phyloP scores from a whole-genome alignment of 164 flowering plant genomes.

The Vitis cinerea region DNA sequence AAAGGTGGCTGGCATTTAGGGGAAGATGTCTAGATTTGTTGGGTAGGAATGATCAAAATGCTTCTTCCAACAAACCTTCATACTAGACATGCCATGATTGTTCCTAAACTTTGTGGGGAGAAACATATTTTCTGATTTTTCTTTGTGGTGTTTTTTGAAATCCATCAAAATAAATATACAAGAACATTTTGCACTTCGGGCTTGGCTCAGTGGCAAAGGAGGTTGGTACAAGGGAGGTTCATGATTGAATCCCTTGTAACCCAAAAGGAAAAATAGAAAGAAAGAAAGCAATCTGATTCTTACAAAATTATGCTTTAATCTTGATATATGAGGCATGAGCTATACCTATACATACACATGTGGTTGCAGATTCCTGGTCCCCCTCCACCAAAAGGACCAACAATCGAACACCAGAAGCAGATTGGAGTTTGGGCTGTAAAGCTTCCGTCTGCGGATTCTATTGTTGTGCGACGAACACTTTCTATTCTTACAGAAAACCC shows the following conservation, averaged over 20 bases:
- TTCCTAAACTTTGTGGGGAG: too few relatives aligned
- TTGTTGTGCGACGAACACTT: constrained; percentile 79
- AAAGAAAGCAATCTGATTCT: background rate
- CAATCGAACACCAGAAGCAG: constrained; percentile 66
- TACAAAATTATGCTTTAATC: background rate
- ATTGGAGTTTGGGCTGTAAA: constrained; percentile 80
- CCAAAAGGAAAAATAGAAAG: too few relatives aligned
- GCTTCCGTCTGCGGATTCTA: constrained; percentile 84
- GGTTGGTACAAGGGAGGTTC: too few relatives aligned
- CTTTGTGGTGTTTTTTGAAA: too few relatives aligned
- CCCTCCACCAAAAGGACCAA: constrained; percentile 58
- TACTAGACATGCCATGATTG: background rate
- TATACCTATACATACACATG: background rate
- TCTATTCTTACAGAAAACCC: constrained; percentile 61
- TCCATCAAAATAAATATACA: too few relatives aligned
- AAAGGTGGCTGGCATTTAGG: background rate
- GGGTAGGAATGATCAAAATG: background rate
- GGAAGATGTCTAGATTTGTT: background rate
- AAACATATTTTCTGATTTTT: too few relatives aligned
- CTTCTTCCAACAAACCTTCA: background rate
- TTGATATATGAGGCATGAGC: background rate
- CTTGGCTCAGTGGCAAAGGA: too few relatives aligned
- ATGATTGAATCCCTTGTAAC: too few relatives aligned
- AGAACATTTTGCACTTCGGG: too few relatives aligned
- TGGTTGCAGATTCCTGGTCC: constrained; percentile 83